phyloP scores from a whole-genome alignment of 1,284 basidiomycete genomes.

The Bondarzewia mesenterica region DNA sequence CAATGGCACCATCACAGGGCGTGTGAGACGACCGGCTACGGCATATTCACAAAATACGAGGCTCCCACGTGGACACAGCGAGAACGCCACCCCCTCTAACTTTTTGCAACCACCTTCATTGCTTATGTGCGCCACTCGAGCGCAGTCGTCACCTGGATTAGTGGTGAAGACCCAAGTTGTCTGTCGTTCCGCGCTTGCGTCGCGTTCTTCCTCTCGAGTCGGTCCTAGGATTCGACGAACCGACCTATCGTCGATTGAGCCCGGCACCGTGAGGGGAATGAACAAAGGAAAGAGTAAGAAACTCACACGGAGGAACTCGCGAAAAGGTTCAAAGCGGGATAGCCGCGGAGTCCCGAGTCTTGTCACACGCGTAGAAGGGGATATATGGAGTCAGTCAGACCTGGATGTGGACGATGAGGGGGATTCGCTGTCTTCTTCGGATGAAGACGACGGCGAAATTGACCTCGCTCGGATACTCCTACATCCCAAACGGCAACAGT shows the following conservation, averaged over 20 bases:
- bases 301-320: neutral
- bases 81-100: neutral
- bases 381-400: slow-evolving; percentile 24
- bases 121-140: neutral
- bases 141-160: slow-evolving; percentile 21
- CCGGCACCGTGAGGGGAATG: neutral
- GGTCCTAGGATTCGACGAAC: slow-evolving; percentile 10
- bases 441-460: slow-evolving; percentile 50
- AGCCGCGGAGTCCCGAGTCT: slow-evolving; percentile 29
- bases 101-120: neutral
- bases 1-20: slow-evolving; percentile 4
- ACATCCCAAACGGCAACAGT: slow-evolving; percentile 54
- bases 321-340: slow-evolving; percentile 8
- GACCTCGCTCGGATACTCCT: slow-evolving; percentile 59
- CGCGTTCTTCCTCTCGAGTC: slow-evolving; percentile 27
- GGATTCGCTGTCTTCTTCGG: slow-evolving; percentile 15
- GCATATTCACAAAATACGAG: neutral
- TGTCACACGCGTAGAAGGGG: slow-evolving; percentile 31
- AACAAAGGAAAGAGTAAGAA: slow-evolving; percentile 6
- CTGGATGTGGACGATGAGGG: slow-evolving; percentile 26
- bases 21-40: neutral
- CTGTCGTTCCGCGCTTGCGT: slow-evolving; percentile 54
- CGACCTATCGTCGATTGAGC: slow-evolving; percentile 8
- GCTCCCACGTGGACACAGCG: neutral
- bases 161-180: slow-evolving; percentile 47